These are phyloP conservation scores for Fomitopsis betulina DNA, from an alignment of 1,284 basidiomycete species.

Conservation along the genomic window DNA sequence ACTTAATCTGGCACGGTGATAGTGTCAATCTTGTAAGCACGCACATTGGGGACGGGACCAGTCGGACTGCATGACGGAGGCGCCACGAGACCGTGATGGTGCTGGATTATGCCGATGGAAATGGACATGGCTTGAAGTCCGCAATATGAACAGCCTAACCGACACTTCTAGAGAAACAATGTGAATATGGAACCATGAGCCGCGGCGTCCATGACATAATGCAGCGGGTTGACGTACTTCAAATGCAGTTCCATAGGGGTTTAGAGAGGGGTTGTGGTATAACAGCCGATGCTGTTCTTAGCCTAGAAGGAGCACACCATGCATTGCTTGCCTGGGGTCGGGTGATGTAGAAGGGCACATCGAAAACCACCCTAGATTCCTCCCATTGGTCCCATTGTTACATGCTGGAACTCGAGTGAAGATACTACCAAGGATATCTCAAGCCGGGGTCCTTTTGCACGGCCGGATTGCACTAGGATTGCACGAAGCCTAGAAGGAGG, in stretches of 20 bases:
- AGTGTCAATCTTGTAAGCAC: neutral
- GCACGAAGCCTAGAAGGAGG: too few relatives aligned
- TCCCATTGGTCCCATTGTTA: too few relatives aligned
- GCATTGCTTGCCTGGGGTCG: too few relatives aligned
- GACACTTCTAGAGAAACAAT: neutral
- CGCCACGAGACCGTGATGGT: neutral
- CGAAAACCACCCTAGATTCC: too few relatives aligned
- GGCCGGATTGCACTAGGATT: too few relatives aligned
- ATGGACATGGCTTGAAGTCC: neutral
- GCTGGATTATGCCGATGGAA: neutral
- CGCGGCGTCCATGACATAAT: neutral
- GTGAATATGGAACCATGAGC: neutral
- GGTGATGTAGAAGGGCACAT: too few relatives aligned
- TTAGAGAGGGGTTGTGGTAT: neutral
- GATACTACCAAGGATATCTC: too few relatives aligned
- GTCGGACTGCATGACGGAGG: neutral
- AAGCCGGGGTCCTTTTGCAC: too few relatives aligned
- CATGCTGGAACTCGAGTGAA: too few relatives aligned
- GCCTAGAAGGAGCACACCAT: too few relatives aligned
- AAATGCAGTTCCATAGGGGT: neutral
- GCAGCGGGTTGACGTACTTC: neutral
- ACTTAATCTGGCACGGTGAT: too few relatives aligned
- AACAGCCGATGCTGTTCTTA: too few relatives aligned
- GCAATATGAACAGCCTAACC: neutral
- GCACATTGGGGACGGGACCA: neutral